phyloP scores from a whole-genome alignment of 1,139 yeast species.

The Geotrichum europaeum region DNA sequence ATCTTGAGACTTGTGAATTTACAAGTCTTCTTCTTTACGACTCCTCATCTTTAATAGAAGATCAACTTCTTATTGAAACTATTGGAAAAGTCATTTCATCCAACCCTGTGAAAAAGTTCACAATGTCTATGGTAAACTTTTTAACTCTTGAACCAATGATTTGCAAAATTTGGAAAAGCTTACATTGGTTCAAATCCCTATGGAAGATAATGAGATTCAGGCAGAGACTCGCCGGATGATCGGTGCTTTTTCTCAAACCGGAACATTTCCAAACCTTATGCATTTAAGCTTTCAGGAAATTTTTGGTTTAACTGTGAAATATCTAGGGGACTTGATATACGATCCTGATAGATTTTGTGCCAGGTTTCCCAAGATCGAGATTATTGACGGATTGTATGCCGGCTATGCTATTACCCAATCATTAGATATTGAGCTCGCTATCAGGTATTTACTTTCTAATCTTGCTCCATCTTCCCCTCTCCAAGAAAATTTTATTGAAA shows the following conservation, averaged over 20 bases:
- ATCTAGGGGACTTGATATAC: background rate
- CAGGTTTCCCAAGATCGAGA: background rate
- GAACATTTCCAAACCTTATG: background rate
- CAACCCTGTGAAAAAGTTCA: background rate
- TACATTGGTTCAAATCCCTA: background rate
- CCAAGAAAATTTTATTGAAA: too few species aligned
- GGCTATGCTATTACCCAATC: background rate
- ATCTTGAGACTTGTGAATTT: background rate
- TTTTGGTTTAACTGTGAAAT: background rate
- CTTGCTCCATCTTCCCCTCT: background rate
- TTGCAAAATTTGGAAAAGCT: background rate
- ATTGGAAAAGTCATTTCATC: background rate
- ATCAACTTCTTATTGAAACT: background rate
- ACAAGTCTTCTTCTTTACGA: too few species aligned
- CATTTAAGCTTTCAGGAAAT: background rate
- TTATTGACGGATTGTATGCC: background rate
- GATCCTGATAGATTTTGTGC: background rate
- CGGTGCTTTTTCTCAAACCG: background rate
- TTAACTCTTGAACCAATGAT: background rate
- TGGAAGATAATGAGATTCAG: too few species aligned
- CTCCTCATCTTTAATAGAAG: too few species aligned
- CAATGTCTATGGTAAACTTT: background rate
- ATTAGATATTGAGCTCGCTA: background rate
- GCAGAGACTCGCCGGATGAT: too few species aligned
- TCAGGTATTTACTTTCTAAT: background rate